These are phyloP conservation scores for Phytopythium chamaehyphon DNA, from an alignment of 352 stramenopile species.

Conservation along the genomic window DNA sequence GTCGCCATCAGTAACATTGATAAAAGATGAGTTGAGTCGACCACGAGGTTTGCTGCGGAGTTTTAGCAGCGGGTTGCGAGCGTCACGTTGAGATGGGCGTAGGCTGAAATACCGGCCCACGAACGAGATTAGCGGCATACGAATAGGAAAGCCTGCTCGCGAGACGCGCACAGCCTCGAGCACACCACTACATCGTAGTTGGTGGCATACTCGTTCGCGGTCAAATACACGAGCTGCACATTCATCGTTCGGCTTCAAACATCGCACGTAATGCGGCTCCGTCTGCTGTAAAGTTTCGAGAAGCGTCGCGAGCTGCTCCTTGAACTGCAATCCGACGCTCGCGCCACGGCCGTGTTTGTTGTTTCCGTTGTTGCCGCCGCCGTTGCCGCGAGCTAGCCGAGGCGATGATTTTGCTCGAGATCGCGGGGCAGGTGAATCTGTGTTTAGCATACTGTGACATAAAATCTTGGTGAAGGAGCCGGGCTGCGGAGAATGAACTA, in stretches of 20 bases:
- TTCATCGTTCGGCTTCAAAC: constrained; percentile 87
- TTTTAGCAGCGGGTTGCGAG: constrained; percentile 41
- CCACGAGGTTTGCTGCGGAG: constrained; percentile 25
- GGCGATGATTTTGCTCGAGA: constrained; percentile 21
- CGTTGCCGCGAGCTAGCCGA: constrained; percentile 41
- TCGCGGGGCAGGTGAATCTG: constrained; percentile 11
- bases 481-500: constrained; percentile 64
- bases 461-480: constrained; percentile 71
- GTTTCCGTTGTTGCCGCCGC: constrained; percentile 11
- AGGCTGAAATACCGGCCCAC: constrained; percentile 73
- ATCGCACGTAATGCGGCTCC: constrained; percentile 87
- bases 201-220: constrained; percentile 69
- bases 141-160: constrained; percentile 78
- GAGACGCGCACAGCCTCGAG: constrained; percentile 86
- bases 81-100: constrained; percentile 16
- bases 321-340: constrained; percentile 86
- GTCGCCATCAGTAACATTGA: constrained; percentile 19
- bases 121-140: constrained; percentile 73
- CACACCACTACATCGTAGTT: constrained; percentile 83
- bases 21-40: constrained; percentile 25
- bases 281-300: constrained; percentile 69
- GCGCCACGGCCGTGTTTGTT: constrained; percentile 62
- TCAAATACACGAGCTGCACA: constrained; percentile 57
- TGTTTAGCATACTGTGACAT: constrained; percentile 48
- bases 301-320: constrained; percentile 72